Evolutionary conservation across 73 alveolate genomes (phyloP).

Genomic region (Paramecium tetraurelia): DNA sequence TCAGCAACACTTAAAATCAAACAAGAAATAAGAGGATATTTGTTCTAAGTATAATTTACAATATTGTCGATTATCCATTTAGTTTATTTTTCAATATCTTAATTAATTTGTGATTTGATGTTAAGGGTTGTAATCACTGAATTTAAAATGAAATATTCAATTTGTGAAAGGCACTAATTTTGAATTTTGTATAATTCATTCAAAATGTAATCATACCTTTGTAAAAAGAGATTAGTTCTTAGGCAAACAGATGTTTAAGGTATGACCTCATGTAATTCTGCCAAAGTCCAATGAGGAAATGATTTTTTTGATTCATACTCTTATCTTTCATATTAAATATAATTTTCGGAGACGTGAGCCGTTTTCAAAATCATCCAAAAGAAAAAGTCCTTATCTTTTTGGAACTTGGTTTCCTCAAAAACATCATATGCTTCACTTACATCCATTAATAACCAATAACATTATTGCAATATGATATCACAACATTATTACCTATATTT

Average conservation of each 20-base stretch:
- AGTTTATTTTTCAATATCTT: not conserved
- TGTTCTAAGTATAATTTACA: not conserved
- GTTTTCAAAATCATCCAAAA: conserved; percentile 4
- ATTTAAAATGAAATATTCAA: not conserved
- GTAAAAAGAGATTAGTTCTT: not conserved
- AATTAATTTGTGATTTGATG: not conserved
- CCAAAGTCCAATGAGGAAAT: conserved; percentile 3
- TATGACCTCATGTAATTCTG: not conserved
- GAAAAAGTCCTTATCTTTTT: not conserved
- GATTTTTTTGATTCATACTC: not conserved
- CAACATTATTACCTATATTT: not conserved
- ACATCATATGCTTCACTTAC: not conserved
- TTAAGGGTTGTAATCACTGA: not conserved
- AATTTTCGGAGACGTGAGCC: not conserved
- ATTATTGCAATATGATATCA: not conserved
- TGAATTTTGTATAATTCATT: not conserved
- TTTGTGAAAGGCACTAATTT: not conserved
- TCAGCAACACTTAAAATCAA: not conserved
- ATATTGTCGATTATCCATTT: not conserved
- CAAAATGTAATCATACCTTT: not conserved
- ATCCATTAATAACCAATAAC: not conserved
- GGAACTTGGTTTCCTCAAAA: not conserved
- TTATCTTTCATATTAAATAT: not conserved
- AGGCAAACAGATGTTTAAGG: not conserved
- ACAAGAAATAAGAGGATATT: not conserved